A percentile compares a stretch with the other conserved stretches of the same genome.
Conservation (phyloP, 352 stramenopile genomes). For the Globisporangium emineosum region DNA sequence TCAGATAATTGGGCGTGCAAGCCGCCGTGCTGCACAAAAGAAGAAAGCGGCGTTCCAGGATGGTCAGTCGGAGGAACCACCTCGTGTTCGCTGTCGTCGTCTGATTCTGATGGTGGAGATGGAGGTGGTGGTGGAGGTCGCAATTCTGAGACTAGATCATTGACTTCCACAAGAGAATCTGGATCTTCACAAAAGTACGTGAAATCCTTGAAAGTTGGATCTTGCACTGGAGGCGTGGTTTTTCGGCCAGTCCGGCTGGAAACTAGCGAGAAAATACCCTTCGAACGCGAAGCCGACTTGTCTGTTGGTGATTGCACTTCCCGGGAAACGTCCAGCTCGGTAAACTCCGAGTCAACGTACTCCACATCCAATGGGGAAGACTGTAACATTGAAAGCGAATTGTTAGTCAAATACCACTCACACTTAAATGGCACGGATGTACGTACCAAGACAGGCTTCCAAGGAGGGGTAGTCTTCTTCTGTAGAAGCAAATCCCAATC, state of each 20-base stretch:
- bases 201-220: constrained; percentile 89
- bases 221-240: constrained; percentile 69
- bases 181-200: constrained; percentile 89
- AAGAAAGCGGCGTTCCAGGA: constrained; percentile 71
- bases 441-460: constrained; percentile 75
- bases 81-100: constrained; percentile 27
- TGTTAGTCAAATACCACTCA: not conserved
- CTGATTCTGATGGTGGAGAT: constrained; percentile 32
- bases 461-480: constrained; percentile 81
- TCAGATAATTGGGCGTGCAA: constrained; percentile 39
- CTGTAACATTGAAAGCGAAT: constrained; percentile 18
- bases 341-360: constrained; percentile 86
- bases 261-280: constrained; percentile 81
- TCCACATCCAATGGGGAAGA: constrained; percentile 81
- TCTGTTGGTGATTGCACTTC: constrained; percentile 86
- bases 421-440: too few relatives aligned
- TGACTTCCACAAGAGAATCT: constrained; percentile 79
- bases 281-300: constrained; percentile 66
- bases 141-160: constrained; percentile 75
- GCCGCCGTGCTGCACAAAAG: constrained; percentile 76
- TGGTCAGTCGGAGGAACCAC: constrained; percentile 25
- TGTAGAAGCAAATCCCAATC: constrained; percentile 86
- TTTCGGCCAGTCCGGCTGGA: constrained; percentile 68
- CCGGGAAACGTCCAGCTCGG: constrained; percentile 73
- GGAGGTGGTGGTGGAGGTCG: constrained; percentile 46